Evolutionary conservation across 208 protist species (phyloP).

Genomic region (Crithidia acanthocephali): DNA sequence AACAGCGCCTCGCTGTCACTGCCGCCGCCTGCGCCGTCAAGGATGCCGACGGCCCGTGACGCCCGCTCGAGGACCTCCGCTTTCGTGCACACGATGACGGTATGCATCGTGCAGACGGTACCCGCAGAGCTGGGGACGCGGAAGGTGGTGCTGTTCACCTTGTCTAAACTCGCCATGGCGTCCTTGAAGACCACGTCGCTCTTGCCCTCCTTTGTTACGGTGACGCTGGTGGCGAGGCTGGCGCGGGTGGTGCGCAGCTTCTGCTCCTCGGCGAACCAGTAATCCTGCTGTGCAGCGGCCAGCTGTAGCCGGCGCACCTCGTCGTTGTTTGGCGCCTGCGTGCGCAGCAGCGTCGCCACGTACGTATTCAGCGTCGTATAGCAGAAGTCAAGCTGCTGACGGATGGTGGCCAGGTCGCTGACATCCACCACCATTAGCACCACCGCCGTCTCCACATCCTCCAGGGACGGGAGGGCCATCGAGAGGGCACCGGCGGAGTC

Average conservation of each 20-base stretch:
- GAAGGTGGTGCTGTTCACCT: constrained; percentile 36
- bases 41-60: constrained; percentile 34
- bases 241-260: constrained; percentile 22
- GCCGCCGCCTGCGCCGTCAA: constrained; percentile 14
- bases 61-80: constrained; percentile 63
- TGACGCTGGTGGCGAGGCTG: constrained; percentile 21
- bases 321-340: constrained; percentile 67
- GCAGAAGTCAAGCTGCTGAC: constrained; percentile 59
- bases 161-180: constrained; percentile 30
- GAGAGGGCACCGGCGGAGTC: constrained; percentile 75
- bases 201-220: background rate
- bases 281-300: constrained; percentile 59
- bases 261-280: constrained; percentile 65
- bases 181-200: constrained; percentile 25
- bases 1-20: constrained; percentile 44
- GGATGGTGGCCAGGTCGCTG: constrained; percentile 50
- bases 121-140: constrained; percentile 33
- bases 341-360: constrained; percentile 53
- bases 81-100: constrained; percentile 78
- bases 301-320: constrained; percentile 75
- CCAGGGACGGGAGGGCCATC: constrained; percentile 71
- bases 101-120: constrained; percentile 53
- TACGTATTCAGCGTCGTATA: constrained; percentile 58
- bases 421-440: constrained; percentile 82
- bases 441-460: constrained; percentile 62